Base-by-base conservation (phyloP, 139 green algal genomes). In the Trebouxia sp. region DNA sequence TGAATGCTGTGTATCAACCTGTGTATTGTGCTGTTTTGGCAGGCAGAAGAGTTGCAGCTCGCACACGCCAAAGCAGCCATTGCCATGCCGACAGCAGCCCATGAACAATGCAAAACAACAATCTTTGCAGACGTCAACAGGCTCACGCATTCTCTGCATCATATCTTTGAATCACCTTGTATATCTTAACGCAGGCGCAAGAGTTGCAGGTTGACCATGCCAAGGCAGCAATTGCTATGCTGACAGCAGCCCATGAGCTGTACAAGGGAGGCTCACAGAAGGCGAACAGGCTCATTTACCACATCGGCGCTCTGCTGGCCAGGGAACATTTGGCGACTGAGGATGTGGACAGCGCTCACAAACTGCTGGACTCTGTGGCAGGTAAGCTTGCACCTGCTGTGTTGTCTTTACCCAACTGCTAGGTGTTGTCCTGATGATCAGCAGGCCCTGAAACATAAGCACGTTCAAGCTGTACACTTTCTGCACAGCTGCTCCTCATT, bases 201-300 rank as follows among this genome's bases (percentile, higher is more conserved):
- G 83, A 87, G 76, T 5, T 22, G 1, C 45, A 56, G 0, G 42
- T 76, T 22, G 26, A 62, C 10, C 76, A 83, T 53, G 69, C n/a
- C 41, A 72, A 67, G 28, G 38, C 26, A 3, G 75, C 83, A 5
- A 41, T 86, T 11, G 50, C 75, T 20, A 47, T 87, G 80, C 82
- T 85, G 48, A 74, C 76, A 42, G 50, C 78, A 53, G 82, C 82
- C n/a, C 80, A 85, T 15, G 85, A 89, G 76, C 75, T 87, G 41
- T 28, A 81, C 48, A 76, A 83, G 69, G 22, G 30, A 1, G 76
- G 82, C 17, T 35, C 69, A 3, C n/a, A 48, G 24, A 43, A 26
- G 17, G 51, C 24, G 8, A 30, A 41, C 8, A 38, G 83, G n/a
- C 53, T 84, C 50, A 35, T 75, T 5, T 77, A 80, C 39, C 55